Conservation (phyloP, 148 eudicot genomes). For the Nepenthes gracilis region DNA sequence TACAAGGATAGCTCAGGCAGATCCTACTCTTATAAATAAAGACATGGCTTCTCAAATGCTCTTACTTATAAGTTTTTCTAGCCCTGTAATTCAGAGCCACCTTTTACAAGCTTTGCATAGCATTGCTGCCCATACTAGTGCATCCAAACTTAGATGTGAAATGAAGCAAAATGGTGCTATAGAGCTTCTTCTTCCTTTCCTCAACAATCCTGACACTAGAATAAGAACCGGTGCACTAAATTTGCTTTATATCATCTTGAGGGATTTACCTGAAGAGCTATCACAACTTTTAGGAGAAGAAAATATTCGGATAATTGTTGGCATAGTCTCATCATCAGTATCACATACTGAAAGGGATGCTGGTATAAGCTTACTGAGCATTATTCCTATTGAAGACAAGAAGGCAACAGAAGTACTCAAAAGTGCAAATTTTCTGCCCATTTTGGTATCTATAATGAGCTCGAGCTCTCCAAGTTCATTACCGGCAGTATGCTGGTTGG, state of each 20-base stretch:
- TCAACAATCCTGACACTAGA: conserved; percentile 32
- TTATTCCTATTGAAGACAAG: conserved; percentile 47
- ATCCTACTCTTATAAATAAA: conserved; percentile 41
- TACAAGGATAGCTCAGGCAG: conserved; percentile 48
- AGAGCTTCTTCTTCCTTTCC: conserved; percentile 56
- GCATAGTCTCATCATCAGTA: conserved; percentile 34
- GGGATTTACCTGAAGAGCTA: conserved; percentile 28
- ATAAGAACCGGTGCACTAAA: conserved; percentile 42
- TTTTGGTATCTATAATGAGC: conserved; percentile 34
- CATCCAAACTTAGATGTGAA: conserved; percentile 35
- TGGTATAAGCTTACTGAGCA: conserved; percentile 60
- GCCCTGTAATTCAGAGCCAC: conserved; percentile 47
- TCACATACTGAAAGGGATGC: conserved; percentile 53
- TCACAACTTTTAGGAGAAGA: conserved; percentile 34
- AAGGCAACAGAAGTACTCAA: conserved; percentile 48
- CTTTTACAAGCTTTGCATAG: conserved; percentile 56
- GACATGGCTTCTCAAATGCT: conserved; percentile 77
- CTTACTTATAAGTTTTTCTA: conserved; percentile 56
- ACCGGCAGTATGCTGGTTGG: conserved; percentile 17
- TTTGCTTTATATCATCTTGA: conserved; percentile 44
- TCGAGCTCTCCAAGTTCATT: conserved; percentile 19
- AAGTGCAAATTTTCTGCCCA: conserved; percentile 38
- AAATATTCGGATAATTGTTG: conserved; percentile 28
- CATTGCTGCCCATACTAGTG: conserved; percentile 42
- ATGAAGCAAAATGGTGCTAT: conserved; percentile 56